A percentile compares a stretch with the other conserved stretches of the same genome.
These are phyloP conservation scores for Xylariaceae sp. DNA, from an alignment of 2,329 filamentous ascomycete genomes.

Conservation along the genomic window DNA sequence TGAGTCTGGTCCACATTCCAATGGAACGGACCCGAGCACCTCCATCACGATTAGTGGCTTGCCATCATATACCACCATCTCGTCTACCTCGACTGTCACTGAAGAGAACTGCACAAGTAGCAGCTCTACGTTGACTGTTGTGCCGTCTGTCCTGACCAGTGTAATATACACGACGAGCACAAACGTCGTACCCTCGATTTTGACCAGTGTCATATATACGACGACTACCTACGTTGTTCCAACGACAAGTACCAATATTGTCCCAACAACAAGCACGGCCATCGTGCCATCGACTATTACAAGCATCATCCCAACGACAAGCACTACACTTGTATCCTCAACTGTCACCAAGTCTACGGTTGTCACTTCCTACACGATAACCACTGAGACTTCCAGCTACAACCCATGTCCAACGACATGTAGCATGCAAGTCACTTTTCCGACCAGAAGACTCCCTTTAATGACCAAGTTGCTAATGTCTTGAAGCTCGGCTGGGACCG, in stretches of 20 bases:
- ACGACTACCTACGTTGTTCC: slow-evolving; percentile 14
- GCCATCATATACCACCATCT: too few relatives aligned
- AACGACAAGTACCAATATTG: slow-evolving; percentile 12
- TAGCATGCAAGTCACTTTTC: too few relatives aligned
- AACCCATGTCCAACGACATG: too few relatives aligned
- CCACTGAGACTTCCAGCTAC: not conserved
- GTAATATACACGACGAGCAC: too few relatives aligned
- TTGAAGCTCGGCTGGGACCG: slow-evolving; percentile 23
- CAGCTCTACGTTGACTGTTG: too few relatives aligned
- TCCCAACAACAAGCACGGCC: slow-evolving; percentile 12
- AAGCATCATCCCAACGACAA: slow-evolving; percentile 3
- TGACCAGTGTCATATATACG: not conserved
- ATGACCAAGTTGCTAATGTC: not conserved
- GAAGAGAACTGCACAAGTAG: too few relatives aligned
- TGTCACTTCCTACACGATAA: not conserved
- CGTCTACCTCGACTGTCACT: too few relatives aligned
- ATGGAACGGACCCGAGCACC: slow-evolving; percentile 1
- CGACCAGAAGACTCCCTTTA: too few relatives aligned
- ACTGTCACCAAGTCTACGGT: not conserved
- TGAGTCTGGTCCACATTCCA: too few relatives aligned
- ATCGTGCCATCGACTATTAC: not conserved
- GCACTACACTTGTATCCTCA: not conserved
- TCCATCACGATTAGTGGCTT: slow-evolving; percentile 1
- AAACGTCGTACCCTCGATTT: too few relatives aligned
- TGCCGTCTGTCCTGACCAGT: too few relatives aligned